These are phyloP conservation scores for barrel medic (Medicago truncatula) DNA, from an alignment of 306 rosid genomes.

Conservation along the genomic window DNA sequence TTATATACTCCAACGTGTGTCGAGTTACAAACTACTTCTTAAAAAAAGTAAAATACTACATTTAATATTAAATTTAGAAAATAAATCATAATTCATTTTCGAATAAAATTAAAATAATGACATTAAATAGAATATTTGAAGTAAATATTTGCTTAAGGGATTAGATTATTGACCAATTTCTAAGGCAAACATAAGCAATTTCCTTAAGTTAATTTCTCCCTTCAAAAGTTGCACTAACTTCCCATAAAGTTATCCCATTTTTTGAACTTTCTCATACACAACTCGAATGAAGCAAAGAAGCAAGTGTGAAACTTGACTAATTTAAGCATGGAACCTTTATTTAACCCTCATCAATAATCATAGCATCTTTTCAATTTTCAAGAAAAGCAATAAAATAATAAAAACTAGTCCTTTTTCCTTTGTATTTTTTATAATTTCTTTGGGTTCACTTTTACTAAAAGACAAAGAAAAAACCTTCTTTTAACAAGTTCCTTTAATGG, in stretches of 20 bases:
- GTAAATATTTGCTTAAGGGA: no score
- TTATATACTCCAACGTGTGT: no score
- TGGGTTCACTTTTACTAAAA: conserved; percentile 23
- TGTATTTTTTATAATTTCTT: not conserved
- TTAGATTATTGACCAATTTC: no score
- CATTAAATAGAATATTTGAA: no score
- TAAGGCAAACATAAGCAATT: no score
- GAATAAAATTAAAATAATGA: no score
- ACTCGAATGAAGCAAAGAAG: conserved; percentile 1
- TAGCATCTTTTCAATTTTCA: conserved; percentile 35
- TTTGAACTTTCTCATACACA: not conserved
- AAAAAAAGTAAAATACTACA: no score
- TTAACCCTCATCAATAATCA: not conserved
- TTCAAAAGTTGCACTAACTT: no score
- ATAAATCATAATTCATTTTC: no score
- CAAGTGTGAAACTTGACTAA: not conserved
- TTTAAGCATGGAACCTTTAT: conserved; percentile 41
- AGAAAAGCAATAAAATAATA: not conserved
- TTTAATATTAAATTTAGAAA: no score
- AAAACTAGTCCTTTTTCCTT: conserved; percentile 1
- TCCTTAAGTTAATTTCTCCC: no score
- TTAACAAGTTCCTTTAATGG: not conserved
- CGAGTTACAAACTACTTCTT: no score
- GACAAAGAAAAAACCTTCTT: conserved; percentile 20
- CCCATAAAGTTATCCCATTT: not conserved